A percentile compares a stretch with the other conserved stretches of the same genome.
Conservation (phyloP, 2,329 filamentous ascomycete genomes). For the Sclerotinia trifoliorum region DNA sequence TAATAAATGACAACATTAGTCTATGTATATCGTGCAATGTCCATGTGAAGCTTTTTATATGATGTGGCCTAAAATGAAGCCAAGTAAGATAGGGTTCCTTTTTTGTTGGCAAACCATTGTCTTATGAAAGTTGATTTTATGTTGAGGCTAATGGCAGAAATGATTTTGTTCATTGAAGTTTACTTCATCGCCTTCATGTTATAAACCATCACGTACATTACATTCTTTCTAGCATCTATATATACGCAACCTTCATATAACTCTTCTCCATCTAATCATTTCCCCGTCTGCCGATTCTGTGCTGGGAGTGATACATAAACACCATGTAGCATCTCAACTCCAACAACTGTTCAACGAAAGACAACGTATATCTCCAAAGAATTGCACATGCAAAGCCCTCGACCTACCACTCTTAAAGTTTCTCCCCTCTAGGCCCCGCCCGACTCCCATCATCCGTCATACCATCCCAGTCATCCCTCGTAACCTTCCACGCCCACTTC, state of each 20-base stretch:
- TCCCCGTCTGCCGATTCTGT: not conserved
- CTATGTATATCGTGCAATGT: not conserved
- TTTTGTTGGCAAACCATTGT: not conserved
- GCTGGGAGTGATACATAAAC: not conserved
- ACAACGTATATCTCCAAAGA: not conserved
- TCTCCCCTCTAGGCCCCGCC: slow-evolving; percentile 35
- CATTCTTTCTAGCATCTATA: not conserved
- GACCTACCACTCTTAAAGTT: slow-evolving; percentile 19
- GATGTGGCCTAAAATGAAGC: not conserved
- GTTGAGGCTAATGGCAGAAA: not conserved
- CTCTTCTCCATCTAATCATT: not conserved
- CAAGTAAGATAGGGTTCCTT: not conserved
- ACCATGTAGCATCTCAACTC: not conserved
- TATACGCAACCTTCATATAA: not conserved
- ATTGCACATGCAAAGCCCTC: not conserved
- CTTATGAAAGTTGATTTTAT: not conserved
- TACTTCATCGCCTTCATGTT: not conserved
- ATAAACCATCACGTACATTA: not conserved
- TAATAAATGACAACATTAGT: slow-evolving; percentile 14
- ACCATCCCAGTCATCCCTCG: slow-evolving; percentile 32
- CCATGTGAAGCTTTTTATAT: not conserved
- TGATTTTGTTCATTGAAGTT: not conserved
- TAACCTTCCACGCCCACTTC: slow-evolving; percentile 54
- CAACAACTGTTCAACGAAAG: not conserved
- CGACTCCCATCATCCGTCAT: slow-evolving; percentile 37